Evolutionary conservation across 495 filamentous ascomycete genomes (phyloP).

Genomic region (Astrothelium subdiscretum): DNA sequence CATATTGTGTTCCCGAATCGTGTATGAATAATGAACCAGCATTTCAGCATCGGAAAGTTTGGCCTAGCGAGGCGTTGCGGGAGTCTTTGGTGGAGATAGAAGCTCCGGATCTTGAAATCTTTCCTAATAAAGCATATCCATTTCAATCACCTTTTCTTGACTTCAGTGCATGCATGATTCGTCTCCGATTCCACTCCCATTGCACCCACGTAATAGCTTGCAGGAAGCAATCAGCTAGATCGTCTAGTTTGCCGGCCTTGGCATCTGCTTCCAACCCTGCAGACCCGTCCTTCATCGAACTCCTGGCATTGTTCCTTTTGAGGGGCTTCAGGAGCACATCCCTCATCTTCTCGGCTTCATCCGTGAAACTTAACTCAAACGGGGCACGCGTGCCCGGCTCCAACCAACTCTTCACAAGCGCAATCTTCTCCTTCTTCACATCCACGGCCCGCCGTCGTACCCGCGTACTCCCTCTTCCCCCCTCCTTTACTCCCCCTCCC

Average conservation of each 20-base stretch:
- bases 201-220: slow-evolving; percentile 78
- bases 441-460: slow-evolving; percentile 22
- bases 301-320: slow-evolving; percentile 26
- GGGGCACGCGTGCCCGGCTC: not conserved
- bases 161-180: slow-evolving; percentile 18
- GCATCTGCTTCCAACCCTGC: slow-evolving; percentile 13
- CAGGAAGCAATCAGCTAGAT: slow-evolving; percentile 79
- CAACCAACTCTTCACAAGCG: slow-evolving; percentile 44
- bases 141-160: not conserved
- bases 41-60: not conserved
- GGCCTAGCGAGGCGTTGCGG: not conserved
- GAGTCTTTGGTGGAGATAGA: not conserved
- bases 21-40: not conserved
- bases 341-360: slow-evolving; percentile 16
- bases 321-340: slow-evolving; percentile 3
- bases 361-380: not conserved
- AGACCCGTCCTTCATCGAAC: slow-evolving; percentile 14
- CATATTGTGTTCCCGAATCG: too few species aligned
- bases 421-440: slow-evolving; percentile 54
- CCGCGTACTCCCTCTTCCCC: not conserved
- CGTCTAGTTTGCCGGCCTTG: slow-evolving; percentile 60
- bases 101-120: not conserved
- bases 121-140: not conserved
- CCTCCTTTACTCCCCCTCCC: slow-evolving; percentile 2
- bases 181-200: slow-evolving; percentile 62